These are phyloP conservation scores for Aureobasidium sp. DNA, from an alignment of 2,329 filamentous ascomycete species.

Conservation along the genomic window DNA sequence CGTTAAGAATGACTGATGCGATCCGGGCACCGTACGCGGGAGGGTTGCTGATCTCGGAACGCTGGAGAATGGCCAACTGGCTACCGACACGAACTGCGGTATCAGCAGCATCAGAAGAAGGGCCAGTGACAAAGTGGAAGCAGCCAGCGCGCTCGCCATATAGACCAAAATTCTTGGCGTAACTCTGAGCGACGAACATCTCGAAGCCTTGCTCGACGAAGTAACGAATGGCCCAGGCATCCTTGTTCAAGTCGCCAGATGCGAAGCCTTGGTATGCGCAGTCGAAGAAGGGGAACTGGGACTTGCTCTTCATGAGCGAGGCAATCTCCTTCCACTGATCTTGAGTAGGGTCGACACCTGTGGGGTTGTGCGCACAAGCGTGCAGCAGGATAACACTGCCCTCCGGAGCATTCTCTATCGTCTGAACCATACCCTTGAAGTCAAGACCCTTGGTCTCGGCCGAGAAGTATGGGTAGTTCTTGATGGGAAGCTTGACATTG, in stretches of 20 bases:
- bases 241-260: constrained; percentile 74
- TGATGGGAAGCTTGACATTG: constrained; percentile 73
- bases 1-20: constrained; percentile 75
- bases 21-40: constrained; percentile 91
- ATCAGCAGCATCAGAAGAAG: constrained; percentile 57
- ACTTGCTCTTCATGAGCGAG: constrained; percentile 62
- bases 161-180: constrained; percentile 59
- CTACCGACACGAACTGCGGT: constrained; percentile 61
- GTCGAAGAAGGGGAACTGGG: constrained; percentile 97
- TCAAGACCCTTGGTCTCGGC: constrained; percentile 83
- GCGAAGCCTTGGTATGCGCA: constrained; percentile 97
- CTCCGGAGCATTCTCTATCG: constrained; percentile 68
- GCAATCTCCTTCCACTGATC: constrained; percentile 94
- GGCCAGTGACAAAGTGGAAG: constrained; percentile 84
- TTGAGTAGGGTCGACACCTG: constrained; percentile 86
- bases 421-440: constrained; percentile 82
- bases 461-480: constrained; percentile 89
- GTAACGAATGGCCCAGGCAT: constrained; percentile 88
- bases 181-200: constrained; percentile 45
- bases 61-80: constrained; percentile 88
- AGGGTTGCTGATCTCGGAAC: constrained; percentile 95
- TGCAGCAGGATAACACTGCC: constrained; percentile 17
- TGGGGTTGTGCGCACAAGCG: constrained; percentile 92
- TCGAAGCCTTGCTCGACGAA: constrained; percentile 88
- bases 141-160: constrained; percentile 94